Percentiles rank a stretch among this genome's conserved stretches.
These are phyloP conservation scores for Cnidoscolus chayamansa DNA, from an alignment of 441 rosid genomes.

Conservation along the genomic window DNA sequence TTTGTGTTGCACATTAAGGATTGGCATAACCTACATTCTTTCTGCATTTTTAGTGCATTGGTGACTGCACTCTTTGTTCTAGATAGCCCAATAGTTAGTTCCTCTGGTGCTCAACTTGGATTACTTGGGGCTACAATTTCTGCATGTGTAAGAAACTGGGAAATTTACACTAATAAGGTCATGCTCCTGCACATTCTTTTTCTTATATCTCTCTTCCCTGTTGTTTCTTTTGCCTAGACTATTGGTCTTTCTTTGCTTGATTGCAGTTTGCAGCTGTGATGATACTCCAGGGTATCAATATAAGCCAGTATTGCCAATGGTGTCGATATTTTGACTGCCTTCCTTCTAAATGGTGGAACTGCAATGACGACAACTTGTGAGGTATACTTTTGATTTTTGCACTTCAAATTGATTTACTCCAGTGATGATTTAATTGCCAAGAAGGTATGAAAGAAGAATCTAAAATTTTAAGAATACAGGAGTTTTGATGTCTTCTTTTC, in stretches of 20 bases:
- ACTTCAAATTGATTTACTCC: background rate
- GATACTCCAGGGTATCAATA: slow-evolving; percentile 42
- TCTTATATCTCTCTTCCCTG: background rate
- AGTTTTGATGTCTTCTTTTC: too few relatives aligned
- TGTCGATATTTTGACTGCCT: slow-evolving; percentile 61
- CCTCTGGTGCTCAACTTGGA: slow-evolving; percentile 65
- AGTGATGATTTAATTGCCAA: background rate
- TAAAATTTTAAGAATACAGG: background rate
- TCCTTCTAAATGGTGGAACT: slow-evolving; percentile 60
- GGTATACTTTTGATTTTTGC: slow-evolving; percentile 34
- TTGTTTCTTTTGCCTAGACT: slow-evolving; percentile 1
- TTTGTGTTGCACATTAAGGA: slow-evolving; percentile 51
- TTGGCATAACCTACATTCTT: slow-evolving; percentile 60
- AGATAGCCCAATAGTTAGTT: slow-evolving; percentile 29
- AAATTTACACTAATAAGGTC: slow-evolving; percentile 60
- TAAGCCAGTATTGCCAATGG: slow-evolving; percentile 63
- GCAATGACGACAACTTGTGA: slow-evolving; percentile 61
- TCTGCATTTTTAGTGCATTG: slow-evolving; percentile 65
- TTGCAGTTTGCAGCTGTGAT: slow-evolving; percentile 61
- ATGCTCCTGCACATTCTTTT: slow-evolving; percentile 10
- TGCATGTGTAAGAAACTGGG: slow-evolving; percentile 62
- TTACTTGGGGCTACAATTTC: slow-evolving; percentile 75
- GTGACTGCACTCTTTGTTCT: slow-evolving; percentile 55
- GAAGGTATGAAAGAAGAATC: background rate
- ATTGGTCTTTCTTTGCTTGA: slow-evolving; percentile 25